Base-by-base conservation (phyloP, 495 filamentous ascomycete genomes). In the Neurospora sp. region DNA sequence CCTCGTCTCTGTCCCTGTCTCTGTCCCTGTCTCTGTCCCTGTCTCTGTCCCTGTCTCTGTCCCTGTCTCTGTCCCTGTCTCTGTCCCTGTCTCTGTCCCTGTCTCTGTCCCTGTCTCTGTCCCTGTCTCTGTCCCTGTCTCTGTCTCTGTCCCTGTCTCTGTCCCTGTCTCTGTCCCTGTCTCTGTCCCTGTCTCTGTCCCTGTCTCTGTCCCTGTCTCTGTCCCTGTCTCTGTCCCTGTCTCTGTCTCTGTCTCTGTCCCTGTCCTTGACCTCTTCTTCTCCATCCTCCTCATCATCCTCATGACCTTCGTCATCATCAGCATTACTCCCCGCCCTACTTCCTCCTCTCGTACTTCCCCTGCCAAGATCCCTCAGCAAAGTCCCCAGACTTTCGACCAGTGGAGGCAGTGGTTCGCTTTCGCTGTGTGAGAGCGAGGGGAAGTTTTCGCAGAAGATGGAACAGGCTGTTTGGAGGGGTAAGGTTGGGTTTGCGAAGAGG, bases 381-480 rank as follows among this genome's bases (percentile, higher is more conserved):
- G 69, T 75, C 37, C 39, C 65, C 27, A 78, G 59, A 27, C 75
- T 78, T 68, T 77, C 77, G 9, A 78, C 77, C 1, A 78, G 69
- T 27, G 77, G 77, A 9, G 77, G 77, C 44, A 77, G 59, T 3
- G 77, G 76, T 48, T 78, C 74, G 22, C 38, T 73, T 39, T 70
- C 53, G 53, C 53, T 65, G 27, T 65, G 53, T 38, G 10, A 75
- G 53, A n/a, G 72, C 27, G 53, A 65, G 27, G 53, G 75, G 35
- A 75, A 77, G 40, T 77, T 75, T 8, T 75, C 73, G n/a, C 76
- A 35, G 31, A 75, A 70, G 35, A 78, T 40, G 65, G 59, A 70
- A 8, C 71, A 40, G 9, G 71, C 76, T 12, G 71, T 73, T 18
- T 48, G 68, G 7, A 77, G 65, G 2, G 73, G 45, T 40, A 72